Evolutionary conservation across 768 basidiomycete genomes (phyloP).

Genomic region (Boletus bicolor): DNA sequence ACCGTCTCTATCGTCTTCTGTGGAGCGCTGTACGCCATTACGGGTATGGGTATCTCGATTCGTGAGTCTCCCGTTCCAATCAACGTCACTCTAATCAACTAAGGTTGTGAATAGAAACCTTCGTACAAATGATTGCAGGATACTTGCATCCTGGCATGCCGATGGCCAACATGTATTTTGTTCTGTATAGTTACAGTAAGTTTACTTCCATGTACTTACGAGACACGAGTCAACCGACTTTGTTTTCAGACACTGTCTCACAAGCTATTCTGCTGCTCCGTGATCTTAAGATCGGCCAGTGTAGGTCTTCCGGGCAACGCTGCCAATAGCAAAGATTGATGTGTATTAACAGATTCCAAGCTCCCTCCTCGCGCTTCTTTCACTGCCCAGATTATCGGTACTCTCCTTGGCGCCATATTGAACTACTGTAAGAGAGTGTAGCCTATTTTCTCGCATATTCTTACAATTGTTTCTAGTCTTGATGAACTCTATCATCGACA

Average conservation of each 20-base stretch:
- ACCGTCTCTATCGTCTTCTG: conserved; percentile 50
- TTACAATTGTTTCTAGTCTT: conserved; percentile 40
- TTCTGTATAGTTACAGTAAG: conserved; percentile 46
- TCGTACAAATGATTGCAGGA: conserved; percentile 37
- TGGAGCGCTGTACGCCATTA: conserved; percentile 51
- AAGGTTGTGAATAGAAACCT: conserved; percentile 15
- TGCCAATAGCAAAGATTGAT: conserved; percentile 36
- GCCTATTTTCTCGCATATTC: background rate
- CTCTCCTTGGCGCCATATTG: conserved; percentile 49
- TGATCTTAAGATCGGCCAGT: conserved; percentile 48
- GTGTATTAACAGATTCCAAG: conserved; percentile 37
- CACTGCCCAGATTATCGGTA: conserved; percentile 53
- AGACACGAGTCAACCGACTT: conserved; percentile 39
- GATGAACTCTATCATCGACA: conserved; percentile 57
- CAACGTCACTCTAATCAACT: background rate
- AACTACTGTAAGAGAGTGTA: conserved; percentile 38
- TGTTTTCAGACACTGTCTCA: conserved; percentile 44
- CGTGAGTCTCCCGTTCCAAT: conserved; percentile 15
- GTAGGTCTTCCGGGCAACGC: background rate
- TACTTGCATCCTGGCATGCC: conserved; percentile 37
- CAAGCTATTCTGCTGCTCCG: conserved; percentile 53
- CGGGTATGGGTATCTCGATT: conserved; percentile 27
- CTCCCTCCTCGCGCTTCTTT: conserved; percentile 65
- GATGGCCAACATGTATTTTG: conserved; percentile 44
- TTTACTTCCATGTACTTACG: background rate